A percentile compares a stretch with the other conserved stretches of the same genome.
Evolutionary conservation across 768 basidiomycete genomes (phyloP).

Genomic region (Termitomyces sp.): DNA sequence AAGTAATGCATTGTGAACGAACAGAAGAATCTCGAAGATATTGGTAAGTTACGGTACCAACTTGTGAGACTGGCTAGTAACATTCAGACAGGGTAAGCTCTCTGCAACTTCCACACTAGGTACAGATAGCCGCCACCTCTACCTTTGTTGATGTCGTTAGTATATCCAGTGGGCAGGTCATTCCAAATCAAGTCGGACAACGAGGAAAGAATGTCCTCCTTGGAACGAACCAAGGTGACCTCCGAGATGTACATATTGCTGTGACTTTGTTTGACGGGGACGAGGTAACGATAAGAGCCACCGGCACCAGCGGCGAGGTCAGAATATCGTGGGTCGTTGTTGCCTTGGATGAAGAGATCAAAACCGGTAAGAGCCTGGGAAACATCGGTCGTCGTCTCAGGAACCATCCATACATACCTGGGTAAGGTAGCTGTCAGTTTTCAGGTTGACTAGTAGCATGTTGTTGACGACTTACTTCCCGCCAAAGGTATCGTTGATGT

Average conservation of each 20-base stretch:
- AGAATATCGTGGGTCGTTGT: background rate
- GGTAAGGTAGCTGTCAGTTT: background rate
- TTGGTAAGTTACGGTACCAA: no score
- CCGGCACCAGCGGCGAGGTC: background rate
- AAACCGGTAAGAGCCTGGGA: background rate
- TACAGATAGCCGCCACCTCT: background rate
- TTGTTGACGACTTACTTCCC: background rate
- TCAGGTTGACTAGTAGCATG: background rate
- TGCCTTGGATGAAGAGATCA: background rate
- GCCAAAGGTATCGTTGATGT: background rate
- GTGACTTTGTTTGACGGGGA: background rate
- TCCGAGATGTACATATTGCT: background rate
- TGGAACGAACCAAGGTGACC: background rate
- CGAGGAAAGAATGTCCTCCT: no score
- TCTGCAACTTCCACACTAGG: background rate
- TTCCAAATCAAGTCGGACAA: no score
- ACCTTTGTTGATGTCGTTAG: background rate
- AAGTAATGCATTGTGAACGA: no score
- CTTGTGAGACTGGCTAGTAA: no score
- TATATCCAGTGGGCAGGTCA: background rate
- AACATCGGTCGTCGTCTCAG: background rate
- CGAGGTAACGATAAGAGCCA: background rate
- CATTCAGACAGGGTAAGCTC: background rate
- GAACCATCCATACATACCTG: constrained; percentile 1
- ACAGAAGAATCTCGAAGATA: no score